Evolutionary conservation across 306 rosid species (phyloP), one percentile per base, ranked within the genome.

Genomic region (Cicer yamashitae): DNA sequence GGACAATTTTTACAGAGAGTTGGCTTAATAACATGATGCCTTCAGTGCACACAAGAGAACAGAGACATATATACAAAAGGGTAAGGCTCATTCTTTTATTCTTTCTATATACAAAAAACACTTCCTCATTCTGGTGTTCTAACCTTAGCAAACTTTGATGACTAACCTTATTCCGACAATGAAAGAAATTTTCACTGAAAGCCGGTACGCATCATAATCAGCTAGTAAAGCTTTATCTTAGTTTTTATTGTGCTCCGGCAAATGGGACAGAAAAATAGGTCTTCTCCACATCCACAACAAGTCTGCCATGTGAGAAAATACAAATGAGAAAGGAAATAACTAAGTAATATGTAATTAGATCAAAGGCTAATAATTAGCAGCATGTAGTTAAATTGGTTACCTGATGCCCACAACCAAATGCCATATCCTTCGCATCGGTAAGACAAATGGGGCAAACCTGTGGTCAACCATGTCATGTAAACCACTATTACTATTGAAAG

Each of bases 341-440:
- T 50, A 30, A 30, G 37, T 54, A 46, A 70, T 6, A 56, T 61
- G 34, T 20, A 30, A 30, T 75, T 65, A 78, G 15, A 70, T 58
- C 6, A 10, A 50, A 50, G 18, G 14, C 7, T 50, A 40, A 6
- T 71, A 50, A 45, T 4, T 53, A 50, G 22, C 41, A 64, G 75
- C 73, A 73, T 22, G 56, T 14, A 20, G n/a, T 75, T 57, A 25
- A 52, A 61, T 38, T 45, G 68, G 65, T 70, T 84, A 93, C 97
- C 97, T 89, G 96, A 87, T 93, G 97, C 4, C 98, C 98, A 70
- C 97, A 91, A 43, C 94, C 94, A 57, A 91, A 91, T 47, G 97
- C 96, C 98, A 93, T 84, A 78, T 93, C 83, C 76, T 93, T 93
- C 10, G 80, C 74, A 80, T 86, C 82, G 17, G 84, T 77, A 20